phyloP scores from a whole-genome alignment of 805 yeast species.

The Starmerella stigmatis region DNA sequence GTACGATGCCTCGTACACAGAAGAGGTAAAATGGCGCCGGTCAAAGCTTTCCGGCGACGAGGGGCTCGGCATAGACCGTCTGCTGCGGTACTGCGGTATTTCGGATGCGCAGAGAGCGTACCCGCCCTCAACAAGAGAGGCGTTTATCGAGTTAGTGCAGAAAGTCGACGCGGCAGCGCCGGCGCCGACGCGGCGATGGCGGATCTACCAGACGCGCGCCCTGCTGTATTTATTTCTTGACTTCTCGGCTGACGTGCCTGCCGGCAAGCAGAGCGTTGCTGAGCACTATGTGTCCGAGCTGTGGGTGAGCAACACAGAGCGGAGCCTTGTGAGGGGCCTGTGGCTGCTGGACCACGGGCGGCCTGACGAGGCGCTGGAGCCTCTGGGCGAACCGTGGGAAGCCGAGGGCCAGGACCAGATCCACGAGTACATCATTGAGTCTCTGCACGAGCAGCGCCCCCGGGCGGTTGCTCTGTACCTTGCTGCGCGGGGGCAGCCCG shows the following conservation, averaged over 20 bases:
- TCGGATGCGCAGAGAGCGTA: constrained; percentile 6
- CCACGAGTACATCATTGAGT: constrained; percentile 12
- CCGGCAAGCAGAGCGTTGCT: constrained; percentile 9
- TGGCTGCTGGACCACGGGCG: constrained; percentile 17
- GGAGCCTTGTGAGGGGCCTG: constrained; percentile 13
- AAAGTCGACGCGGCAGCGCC: constrained; percentile 6
- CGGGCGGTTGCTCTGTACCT: constrained; percentile 7
- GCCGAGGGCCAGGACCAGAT: constrained; percentile 7
- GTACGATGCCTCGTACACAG: constrained; percentile 2
- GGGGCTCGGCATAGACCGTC: constrained; percentile 16
- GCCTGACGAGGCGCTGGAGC: constrained; percentile 10
- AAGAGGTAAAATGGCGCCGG: constrained; percentile 7
- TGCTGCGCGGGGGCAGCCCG: constrained; percentile 11
- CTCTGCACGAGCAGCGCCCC: constrained; percentile 9
- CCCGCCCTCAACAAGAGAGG: constrained; percentile 15
- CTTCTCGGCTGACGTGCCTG: constrained; percentile 4
- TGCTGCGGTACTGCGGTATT: constrained; percentile 11
- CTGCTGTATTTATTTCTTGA: constrained; percentile 16
- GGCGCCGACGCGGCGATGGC: background rate
- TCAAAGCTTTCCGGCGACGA: background rate
- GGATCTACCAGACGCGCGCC: constrained; percentile 11
- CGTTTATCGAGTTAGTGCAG: constrained; percentile 7
- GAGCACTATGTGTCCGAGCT: constrained; percentile 17
- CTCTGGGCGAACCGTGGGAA: constrained; percentile 17
- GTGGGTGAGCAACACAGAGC: constrained; percentile 18